Evolutionary conservation across 2,329 filamentous ascomycete species (phyloP).

Genomic region (Trichoderma sp.): DNA sequence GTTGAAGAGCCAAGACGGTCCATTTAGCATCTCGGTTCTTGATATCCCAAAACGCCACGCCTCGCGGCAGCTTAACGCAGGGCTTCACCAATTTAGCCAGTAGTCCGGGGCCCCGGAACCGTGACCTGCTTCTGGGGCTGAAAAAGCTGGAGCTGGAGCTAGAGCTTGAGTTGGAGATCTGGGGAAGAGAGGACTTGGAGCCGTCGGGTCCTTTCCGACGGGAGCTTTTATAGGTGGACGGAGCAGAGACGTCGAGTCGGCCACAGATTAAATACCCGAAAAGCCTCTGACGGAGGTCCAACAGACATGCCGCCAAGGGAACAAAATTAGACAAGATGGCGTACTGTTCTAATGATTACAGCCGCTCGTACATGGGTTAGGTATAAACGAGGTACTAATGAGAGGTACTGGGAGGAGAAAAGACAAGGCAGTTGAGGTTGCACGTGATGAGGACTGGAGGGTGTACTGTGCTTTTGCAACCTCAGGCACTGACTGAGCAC

Average conservation of each 20-base stretch:
- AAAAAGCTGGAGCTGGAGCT: neutral
- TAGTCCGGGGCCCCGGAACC: neutral
- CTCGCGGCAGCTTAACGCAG: neutral
- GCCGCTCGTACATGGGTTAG: neutral
- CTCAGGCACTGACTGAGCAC: neutral
- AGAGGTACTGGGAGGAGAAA: neutral
- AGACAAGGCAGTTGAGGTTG: neutral
- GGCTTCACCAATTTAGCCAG: neutral
- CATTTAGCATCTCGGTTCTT: neutral
- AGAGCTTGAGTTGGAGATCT: slow-evolving; percentile 8
- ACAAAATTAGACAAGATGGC: neutral
- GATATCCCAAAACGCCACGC: neutral
- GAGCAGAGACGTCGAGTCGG: neutral
- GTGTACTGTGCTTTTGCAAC: neutral
- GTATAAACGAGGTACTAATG: neutral
- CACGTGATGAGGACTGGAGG: neutral
- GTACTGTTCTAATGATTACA: neutral
- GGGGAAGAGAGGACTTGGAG: neutral
- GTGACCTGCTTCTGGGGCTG: neutral
- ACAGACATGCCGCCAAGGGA: neutral
- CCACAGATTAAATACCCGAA: neutral
- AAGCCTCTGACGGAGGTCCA: neutral
- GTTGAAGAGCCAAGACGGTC: neutral
- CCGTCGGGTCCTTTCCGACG: neutral
- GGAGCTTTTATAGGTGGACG: neutral